Conservation (phyloP, 2,329 filamentous ascomycete species). For the Talaromyces verruculosus region DNA sequence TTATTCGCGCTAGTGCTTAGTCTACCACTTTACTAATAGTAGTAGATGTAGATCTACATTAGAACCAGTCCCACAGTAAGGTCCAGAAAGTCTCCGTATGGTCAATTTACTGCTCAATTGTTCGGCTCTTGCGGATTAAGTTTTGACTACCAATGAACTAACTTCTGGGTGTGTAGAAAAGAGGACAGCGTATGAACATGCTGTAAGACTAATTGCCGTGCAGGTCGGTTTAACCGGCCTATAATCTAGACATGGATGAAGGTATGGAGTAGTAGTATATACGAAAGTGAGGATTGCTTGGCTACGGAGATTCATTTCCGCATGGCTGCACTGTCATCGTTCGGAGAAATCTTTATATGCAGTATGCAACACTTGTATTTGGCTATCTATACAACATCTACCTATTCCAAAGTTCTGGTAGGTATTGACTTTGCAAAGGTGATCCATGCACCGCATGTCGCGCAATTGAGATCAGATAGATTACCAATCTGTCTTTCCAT, state of each 20-base stretch:
- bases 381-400: not conserved
- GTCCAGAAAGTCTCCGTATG: not conserved
- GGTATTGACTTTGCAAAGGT: not conserved
- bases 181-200: not conserved
- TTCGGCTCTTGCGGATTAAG: not conserved
- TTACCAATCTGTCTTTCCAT: too few species aligned
- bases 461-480: not conserved
- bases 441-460: not conserved
- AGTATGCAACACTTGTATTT: not conserved
- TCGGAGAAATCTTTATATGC: not conserved
- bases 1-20: not conserved
- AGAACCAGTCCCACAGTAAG: not conserved
- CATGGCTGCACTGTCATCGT: not conserved
- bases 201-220: not conserved
- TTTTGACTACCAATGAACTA: not conserved
- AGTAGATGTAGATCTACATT: not conserved
- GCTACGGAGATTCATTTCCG: not conserved
- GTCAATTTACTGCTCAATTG: not conserved
- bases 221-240: not conserved
- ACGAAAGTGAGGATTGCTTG: not conserved
- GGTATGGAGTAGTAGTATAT: not conserved
- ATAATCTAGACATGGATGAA: not conserved
- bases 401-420: not conserved
- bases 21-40: not conserved
- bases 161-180: not conserved